Conservation (phyloP, 2,329 filamentous ascomycete species). For the Cordyceps farinosa region DNA sequence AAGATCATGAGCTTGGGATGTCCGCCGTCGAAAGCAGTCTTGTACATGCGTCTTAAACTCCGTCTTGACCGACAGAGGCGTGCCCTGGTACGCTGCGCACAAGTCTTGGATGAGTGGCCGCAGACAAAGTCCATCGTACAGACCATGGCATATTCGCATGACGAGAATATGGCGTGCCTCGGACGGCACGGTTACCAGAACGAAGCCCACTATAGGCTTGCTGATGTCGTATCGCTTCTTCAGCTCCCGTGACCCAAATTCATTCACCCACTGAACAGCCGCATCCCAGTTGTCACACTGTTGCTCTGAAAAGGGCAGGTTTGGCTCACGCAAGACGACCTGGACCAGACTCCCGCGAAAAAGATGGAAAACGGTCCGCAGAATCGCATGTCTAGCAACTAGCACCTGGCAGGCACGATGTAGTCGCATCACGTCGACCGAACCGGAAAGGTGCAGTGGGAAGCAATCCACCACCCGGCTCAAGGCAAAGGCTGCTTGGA, state of each 20-base stretch:
- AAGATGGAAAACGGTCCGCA: background rate
- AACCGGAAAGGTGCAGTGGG: conserved; percentile 4
- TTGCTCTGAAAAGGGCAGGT: background rate
- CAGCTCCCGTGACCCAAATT: background rate
- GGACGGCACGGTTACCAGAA: background rate
- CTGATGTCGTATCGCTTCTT: conserved; percentile 1
- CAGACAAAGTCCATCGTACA: conserved; percentile 4
- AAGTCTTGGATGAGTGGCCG: conserved; percentile 5
- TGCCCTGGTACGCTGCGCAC: background rate
- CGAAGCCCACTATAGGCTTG: background rate
- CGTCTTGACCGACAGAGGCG: background rate
- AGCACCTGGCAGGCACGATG: background rate
- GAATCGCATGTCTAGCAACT: background rate
- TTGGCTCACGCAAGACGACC: background rate
- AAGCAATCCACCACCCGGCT: conserved; percentile 8
- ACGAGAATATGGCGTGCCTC: conserved; percentile 3
- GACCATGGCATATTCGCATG: conserved; percentile 3
- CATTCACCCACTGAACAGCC: background rate
- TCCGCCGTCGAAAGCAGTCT: background rate
- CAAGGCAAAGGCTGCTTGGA: background rate
- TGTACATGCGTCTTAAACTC: background rate
- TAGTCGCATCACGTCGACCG: background rate
- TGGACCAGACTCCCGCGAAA: background rate
- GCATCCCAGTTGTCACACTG: background rate
- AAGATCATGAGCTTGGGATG: background rate